Base-by-base conservation (phyloP, 1,284 basidiomycete species). In the Pseudomicrostroma phylloplanum region DNA sequence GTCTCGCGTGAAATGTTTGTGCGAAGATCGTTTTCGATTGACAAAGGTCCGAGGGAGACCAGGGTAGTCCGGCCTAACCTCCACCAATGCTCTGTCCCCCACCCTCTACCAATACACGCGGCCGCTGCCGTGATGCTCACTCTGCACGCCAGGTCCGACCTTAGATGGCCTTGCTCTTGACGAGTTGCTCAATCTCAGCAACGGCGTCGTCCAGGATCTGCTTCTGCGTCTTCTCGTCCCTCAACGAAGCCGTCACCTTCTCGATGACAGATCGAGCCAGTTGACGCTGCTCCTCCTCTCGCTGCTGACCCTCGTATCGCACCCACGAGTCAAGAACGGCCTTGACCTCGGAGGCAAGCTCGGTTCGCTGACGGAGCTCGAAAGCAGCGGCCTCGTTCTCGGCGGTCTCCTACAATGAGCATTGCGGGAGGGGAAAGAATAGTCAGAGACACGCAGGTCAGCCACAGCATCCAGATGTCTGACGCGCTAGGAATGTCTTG, bases 301-400 rank as follows among this genome's bases (percentile, higher is more conserved):
- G 92, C 80, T 88, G 85, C 81, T 93, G 91, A 80, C 96, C 92
- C 84, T 98, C 94, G 82, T 87, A 93, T 79, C 94, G 89, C 65
- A 94, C 93, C 93, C 94, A 97, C 80, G 89, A 90, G 85, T 98
- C 96, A 64, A 98, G 86, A 43, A 98, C 93, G 43, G 87, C 74
- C 84, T 97, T 98, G 80, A 96, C 84, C 83, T 98, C 96, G 57
- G 88, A 71, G 43, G 92, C 88, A 73, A 97, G 83, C 57, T 86
- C 87, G 69, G 89, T 88, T 82, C 91, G 89, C 84, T 98, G 94
- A 77, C 87, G 85, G 79, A 93, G 89, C 66, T 90, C 87, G 76
- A 97, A 98, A 64, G 90, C 88, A 77, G 91, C 88, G 73, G 89
- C 85, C 83, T 98, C 94, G 74, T 94, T 84, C 76, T 88, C 82